phyloP scores from a whole-genome alignment of 1,284 basidiomycete species.

The Sphaerobolus stellatus region DNA sequence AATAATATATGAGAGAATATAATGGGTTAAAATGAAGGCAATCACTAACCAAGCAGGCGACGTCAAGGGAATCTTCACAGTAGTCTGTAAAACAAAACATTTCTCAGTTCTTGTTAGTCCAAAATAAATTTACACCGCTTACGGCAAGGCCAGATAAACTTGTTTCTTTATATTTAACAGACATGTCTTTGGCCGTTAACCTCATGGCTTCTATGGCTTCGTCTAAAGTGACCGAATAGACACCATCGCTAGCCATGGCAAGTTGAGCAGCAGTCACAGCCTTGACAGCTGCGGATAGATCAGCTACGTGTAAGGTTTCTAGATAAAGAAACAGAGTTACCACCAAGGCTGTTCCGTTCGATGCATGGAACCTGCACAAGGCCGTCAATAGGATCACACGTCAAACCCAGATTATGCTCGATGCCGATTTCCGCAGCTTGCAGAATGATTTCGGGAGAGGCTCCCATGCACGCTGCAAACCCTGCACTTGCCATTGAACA shows the following conservation, averaged over 20 bases:
- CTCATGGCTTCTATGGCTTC: conserved; percentile 97
- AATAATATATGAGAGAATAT: too few species aligned
- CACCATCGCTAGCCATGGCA: conserved; percentile 86
- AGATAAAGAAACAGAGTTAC: conserved; percentile 34
- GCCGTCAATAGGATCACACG: conserved; percentile 91
- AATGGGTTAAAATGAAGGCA: too few species aligned
- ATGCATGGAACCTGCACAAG: conserved; percentile 95
- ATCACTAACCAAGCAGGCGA: conserved; percentile 61
- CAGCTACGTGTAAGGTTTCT: background rate
- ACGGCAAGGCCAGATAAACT: conserved; percentile 79
- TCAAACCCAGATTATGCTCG: conserved; percentile 85
- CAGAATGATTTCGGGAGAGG: conserved; percentile 76
- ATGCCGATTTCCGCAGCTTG: conserved; percentile 97
- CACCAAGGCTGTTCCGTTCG: conserved; percentile 85
- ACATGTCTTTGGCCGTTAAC: conserved; percentile 86
- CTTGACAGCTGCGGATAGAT: conserved; percentile 64
- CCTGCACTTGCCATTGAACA: conserved; percentile 92
- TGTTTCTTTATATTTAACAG: conserved; percentile 90
- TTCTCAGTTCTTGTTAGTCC: conserved; percentile 19
- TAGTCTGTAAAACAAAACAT: conserved; percentile 44
- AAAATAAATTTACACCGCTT: conserved; percentile 26
- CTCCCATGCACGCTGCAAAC: conserved; percentile 92
- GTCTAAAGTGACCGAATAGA: conserved; percentile 86
- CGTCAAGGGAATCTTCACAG: conserved; percentile 72
- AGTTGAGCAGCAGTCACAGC: conserved; percentile 91